These are phyloP conservation scores for Filobasidium floriforme DNA, from an alignment of 768 basidiomycete genomes.

Conservation along the genomic window DNA sequence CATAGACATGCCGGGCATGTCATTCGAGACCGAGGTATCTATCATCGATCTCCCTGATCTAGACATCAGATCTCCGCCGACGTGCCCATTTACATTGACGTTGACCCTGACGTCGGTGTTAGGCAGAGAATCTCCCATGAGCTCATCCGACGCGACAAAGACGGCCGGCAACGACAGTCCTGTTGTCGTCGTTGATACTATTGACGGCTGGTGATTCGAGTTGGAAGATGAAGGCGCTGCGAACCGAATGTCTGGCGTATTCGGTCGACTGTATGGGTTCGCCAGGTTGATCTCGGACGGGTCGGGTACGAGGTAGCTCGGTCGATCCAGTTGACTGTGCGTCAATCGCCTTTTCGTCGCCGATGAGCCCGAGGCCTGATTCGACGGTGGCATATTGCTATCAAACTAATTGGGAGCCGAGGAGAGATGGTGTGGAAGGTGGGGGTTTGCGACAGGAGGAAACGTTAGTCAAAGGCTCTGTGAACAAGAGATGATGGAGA, in stretches of 20 bases:
- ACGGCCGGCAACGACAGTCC: background rate
- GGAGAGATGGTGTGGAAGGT: no score
- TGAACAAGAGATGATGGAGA: no score
- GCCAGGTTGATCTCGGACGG: conserved; percentile 2
- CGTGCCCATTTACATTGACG: background rate
- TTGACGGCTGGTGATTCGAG: background rate
- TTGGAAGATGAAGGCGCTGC: background rate
- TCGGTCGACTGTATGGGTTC: conserved; percentile 3
- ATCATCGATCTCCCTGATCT: no score
- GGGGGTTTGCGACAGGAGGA: no score
- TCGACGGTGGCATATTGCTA: background rate
- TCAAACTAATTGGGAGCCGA: no score
- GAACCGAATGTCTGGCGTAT: background rate
- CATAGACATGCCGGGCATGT: background rate
- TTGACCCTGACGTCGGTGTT: background rate
- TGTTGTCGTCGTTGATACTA: background rate
- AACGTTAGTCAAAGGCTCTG: no score
- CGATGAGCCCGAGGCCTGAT: background rate
- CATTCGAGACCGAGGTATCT: background rate
- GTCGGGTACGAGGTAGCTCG: conserved; percentile 1
- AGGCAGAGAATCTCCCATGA: background rate
- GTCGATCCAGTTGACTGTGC: conserved; percentile 2
- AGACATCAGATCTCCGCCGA: background rate
- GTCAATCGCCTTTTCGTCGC: background rate
- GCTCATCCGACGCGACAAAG: background rate